Evolutionary conservation across 345 rosid species (phyloP).

Genomic region (Arabidopsis suecica): DNA sequence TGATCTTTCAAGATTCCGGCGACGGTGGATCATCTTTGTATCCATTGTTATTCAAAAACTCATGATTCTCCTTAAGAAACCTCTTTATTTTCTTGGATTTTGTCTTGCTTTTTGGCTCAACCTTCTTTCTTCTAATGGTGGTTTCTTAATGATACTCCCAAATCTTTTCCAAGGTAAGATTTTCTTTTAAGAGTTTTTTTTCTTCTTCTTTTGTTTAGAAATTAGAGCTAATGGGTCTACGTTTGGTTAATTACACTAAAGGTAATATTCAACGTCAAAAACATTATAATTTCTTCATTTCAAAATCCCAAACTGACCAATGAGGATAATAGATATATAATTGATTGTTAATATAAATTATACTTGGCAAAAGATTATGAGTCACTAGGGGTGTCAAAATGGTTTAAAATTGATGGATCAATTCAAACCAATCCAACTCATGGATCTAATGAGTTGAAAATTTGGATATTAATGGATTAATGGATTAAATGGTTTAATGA

Average conservation of each 20-base stretch:
- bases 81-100: conserved; percentile 38
- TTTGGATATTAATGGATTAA: too few species aligned
- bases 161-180: conserved; percentile 50
- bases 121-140: conserved; percentile 54
- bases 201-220: background rate
- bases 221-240: background rate
- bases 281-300: conserved; percentile 9
- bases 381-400: too few species aligned
- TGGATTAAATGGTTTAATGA: too few species aligned
- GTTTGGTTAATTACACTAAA: background rate
- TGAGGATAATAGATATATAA: background rate
- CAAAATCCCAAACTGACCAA: background rate
- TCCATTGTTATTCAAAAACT: conserved; percentile 55
- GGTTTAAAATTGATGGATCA: too few species aligned
- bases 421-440: too few species aligned
- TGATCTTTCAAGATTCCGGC: conserved; percentile 35
- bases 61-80: conserved; percentile 37
- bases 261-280: background rate
- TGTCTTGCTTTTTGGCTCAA: conserved; percentile 50
- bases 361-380: background rate
- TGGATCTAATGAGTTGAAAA: too few species aligned
- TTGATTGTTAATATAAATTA: background rate
- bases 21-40: conserved; percentile 60
- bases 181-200: background rate
- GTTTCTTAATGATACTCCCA: conserved; percentile 41